Evolutionary conservation across 495 filamentous ascomycete genomes (phyloP).

Genomic region (Chlorociboria aeruginascens): DNA sequence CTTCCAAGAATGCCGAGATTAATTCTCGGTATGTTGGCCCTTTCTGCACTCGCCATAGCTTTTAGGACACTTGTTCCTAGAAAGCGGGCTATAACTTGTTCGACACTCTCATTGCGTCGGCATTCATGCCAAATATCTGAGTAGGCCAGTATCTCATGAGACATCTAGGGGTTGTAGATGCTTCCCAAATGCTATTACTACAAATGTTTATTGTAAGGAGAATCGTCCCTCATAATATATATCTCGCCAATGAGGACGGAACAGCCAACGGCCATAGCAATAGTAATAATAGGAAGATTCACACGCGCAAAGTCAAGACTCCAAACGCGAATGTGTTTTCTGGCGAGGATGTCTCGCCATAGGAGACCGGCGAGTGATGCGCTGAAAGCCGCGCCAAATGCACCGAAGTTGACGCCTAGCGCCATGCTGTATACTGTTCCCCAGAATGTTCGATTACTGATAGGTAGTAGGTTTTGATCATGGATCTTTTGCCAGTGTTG

Average conservation of each 20-base stretch:
- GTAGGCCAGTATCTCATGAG: no score
- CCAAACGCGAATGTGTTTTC: conserved; percentile 48
- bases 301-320: conserved; percentile 47
- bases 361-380: conserved; percentile 53
- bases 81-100: no score
- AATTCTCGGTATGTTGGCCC: no score
- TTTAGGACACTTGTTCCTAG: no score
- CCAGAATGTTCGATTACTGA: conserved; percentile 45
- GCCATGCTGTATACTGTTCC: conserved; percentile 58
- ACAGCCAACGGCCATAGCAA: conserved; percentile 50
- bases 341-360: conserved; percentile 51
- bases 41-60: no score
- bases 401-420: conserved; percentile 55
- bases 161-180: no score
- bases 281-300: conserved; percentile 55
- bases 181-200: no score
- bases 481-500: conserved; percentile 51
- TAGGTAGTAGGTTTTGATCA: conserved; percentile 4
- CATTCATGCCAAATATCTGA: no score
- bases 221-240: conserved; percentile 32
- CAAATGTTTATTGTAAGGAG: neutral
- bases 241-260: conserved; percentile 46
- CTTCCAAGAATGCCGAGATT: no score
- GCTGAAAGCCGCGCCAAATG: conserved; percentile 54
- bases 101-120: no score